These are phyloP conservation scores for Aureobasidium subglaciale DNA, from an alignment of 2,329 filamentous ascomycete species.

Conservation along the genomic window DNA sequence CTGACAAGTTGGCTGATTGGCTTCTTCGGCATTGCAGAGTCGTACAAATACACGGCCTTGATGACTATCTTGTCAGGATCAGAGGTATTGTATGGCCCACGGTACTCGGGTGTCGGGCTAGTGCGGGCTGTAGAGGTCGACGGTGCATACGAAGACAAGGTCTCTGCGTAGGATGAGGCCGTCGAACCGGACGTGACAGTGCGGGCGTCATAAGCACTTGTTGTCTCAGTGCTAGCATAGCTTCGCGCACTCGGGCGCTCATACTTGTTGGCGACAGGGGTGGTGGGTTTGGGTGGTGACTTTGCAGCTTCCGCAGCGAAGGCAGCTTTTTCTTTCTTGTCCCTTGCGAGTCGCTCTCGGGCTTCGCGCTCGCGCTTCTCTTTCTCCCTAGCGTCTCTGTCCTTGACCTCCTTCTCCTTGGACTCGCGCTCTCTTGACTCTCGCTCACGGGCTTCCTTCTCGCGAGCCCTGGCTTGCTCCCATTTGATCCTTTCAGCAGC, in stretches of 20 bases:
- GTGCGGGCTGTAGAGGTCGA: slow-evolving; percentile 79
- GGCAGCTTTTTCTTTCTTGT: slow-evolving; percentile 32
- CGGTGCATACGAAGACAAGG: slow-evolving; percentile 55
- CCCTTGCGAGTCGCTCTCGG: slow-evolving; percentile 34
- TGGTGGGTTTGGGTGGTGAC: slow-evolving; percentile 16
- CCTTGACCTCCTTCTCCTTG: slow-evolving; percentile 32
- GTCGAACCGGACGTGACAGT: slow-evolving; percentile 53
- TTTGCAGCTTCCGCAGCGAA: slow-evolving; percentile 20
- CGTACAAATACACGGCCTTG: slow-evolving; percentile 85
- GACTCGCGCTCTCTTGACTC: slow-evolving; percentile 42
- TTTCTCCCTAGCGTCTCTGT: slow-evolving; percentile 36
- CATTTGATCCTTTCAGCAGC: slow-evolving; percentile 45
- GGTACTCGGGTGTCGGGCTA: slow-evolving; percentile 71
- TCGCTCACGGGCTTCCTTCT: slow-evolving; percentile 42
- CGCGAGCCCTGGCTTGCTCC: slow-evolving; percentile 43
- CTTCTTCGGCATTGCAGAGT: slow-evolving; percentile 80
- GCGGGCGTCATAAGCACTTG: slow-evolving; percentile 34
- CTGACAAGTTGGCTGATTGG: slow-evolving; percentile 85
- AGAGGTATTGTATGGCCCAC: slow-evolving; percentile 74
- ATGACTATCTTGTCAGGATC: slow-evolving; percentile 96
- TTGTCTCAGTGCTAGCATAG: slow-evolving; percentile 55
- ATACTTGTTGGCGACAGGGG: slow-evolving; percentile 31
- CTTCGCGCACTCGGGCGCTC: slow-evolving; percentile 49
- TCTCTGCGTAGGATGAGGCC: slow-evolving; percentile 22
- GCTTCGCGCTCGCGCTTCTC: slow-evolving; percentile 32